phyloP scores from a whole-genome alignment of 139 green algal genomes.

The Picochlorum costavermella region DNA sequence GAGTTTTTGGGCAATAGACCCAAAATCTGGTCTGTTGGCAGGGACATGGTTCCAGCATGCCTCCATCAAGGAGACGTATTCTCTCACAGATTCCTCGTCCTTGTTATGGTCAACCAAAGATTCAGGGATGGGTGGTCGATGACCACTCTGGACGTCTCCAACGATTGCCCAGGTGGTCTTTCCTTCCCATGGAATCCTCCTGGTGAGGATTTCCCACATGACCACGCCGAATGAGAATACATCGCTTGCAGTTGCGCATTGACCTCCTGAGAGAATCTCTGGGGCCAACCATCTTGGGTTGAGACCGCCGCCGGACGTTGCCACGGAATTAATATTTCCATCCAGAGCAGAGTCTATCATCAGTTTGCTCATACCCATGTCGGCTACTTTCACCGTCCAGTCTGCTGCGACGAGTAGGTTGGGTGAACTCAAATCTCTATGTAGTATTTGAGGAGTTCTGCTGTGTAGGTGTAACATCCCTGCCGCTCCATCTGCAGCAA shows the following conservation, averaged over 20 bases:
- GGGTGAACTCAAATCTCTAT: conserved; percentile 71
- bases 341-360: conserved; percentile 8
- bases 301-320: conserved; percentile 17
- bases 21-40: conserved; percentile 42
- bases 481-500: conserved; percentile 10
- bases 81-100: not conserved
- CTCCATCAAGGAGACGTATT: conserved; percentile 8
- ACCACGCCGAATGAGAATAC: conserved; percentile 45
- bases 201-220: conserved; percentile 66
- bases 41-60: conserved; percentile 16
- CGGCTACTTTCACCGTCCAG: conserved; percentile 39
- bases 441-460: conserved; percentile 65
- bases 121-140: not conserved
- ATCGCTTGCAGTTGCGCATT: conserved; percentile 30
- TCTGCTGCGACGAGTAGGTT: conserved; percentile 44
- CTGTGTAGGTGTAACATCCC: conserved; percentile 80
- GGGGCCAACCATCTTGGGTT: conserved; percentile 41
- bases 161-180: not conserved
- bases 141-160: not conserved
- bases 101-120: not conserved
- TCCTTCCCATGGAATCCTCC: conserved; percentile 55
- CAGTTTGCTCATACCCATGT: conserved; percentile 40
- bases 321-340: not conserved
- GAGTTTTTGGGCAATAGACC: conserved; percentile 31
- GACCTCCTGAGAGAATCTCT: conserved; percentile 25